Evolutionary conservation across 2,329 filamentous ascomycete species (phyloP), one percentile per base, ranked within the genome.

Genomic region (Paecilomyces dactylethromorphus): DNA sequence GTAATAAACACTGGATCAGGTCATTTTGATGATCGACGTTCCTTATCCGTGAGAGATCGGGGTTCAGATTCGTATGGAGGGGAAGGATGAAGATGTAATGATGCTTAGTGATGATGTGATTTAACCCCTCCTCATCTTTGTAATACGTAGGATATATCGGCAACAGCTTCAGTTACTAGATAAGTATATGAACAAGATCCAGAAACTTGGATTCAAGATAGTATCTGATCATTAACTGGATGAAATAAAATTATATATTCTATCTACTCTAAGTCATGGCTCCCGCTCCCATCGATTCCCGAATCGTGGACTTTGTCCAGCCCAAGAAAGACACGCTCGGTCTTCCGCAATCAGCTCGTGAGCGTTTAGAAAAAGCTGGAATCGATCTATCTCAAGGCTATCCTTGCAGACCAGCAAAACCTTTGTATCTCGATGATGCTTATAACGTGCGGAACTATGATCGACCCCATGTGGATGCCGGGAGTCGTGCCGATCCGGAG

Each of bases 331-430:
- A 90, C 67, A 85, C 75, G 0, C 77, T 91, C 0, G 80, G 78
- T 0, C 76, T 91, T 6, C 88, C 88, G 2, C 78, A 78, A 10
- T 65, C 82, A 1, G 76, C 87, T 1, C 78, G 80, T 1, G 75
- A 79, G 54, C 81, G 88, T 3, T 78, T 91, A 0, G 82, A 85
- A 64, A 89, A 88, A 61, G 87, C 86, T 0, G 87, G 85, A 1
- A 81, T 91, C 56, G 87, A 91, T 67, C 77, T 91, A 1, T 87
- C 85, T 0, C 75, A 84, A 0, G 88, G 88, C 0, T 91, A 91
- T 63, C 88, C 88, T 0, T 90, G 90, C 65, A 83, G 87, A 0
- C 87, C 87, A 1, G 81, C 84, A 0, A 80, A 81, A 54, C 88
- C 88, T 0, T 75, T 90, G 1, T 91, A 86, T 64, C 76, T 90